Base-by-base conservation (phyloP, 441 rosid genomes). In the Populus tomentosa region DNA sequence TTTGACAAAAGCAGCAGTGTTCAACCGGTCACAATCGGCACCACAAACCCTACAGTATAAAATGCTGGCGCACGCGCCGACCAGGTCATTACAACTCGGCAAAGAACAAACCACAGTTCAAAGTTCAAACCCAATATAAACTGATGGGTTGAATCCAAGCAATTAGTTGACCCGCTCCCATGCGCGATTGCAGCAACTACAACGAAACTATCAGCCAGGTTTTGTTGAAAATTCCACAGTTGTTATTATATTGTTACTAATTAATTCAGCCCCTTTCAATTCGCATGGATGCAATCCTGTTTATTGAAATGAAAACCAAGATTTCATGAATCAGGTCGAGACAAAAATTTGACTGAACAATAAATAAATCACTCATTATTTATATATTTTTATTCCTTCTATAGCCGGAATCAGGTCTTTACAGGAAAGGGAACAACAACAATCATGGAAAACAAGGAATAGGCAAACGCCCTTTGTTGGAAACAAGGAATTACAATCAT, bases 351-450 rank as follows among this genome's bases (percentile, higher is more conserved):
- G 62, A 14, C 67, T 53, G 61, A 53, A 6, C n/a, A 53, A 53
- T 16, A 28, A 40, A 69, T 2, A 69, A 20, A 74, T 23, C 73
- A 72, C 28, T 78, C 69, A 24, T 59, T 24, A 26, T n/a, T 67
- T 30, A 18, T 13, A 10, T 30, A 81, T 26, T 81, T 63, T 84
- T 81, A 81, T 76, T 81, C 50, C 69, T 42, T 33, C 76, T 70
- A 69, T 40, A 36, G 62, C 66, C 21, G 20, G 70, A 72, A 35
- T 75, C 75, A 70, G 65, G 80, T 75, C 36, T 75, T 61, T 62
- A 75, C 74, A 69, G 26, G 7, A 68, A 56, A 32, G 28, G 59
- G 33, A 18, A 36, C 26, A 33, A 38, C 76, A 66, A 69, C 71
- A 42, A 62, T 42, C 35, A 69, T 2, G 56, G 21, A 50, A 74